Conservation (phyloP, 1,139 yeast species). For the Protomyces lactucae-debilis region DNA sequence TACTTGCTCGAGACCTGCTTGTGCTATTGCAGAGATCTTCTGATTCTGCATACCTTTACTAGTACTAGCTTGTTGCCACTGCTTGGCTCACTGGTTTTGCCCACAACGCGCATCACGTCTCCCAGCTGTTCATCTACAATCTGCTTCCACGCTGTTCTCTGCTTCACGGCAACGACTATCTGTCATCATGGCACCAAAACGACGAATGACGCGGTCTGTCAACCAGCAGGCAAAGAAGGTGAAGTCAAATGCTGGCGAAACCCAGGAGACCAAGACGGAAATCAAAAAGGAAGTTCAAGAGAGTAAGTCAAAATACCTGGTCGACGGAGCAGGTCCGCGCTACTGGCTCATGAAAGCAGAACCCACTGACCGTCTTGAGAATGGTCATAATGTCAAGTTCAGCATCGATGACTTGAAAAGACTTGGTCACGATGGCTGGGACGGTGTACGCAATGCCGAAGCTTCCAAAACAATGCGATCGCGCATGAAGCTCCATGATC, state of each 20-base stretch:
- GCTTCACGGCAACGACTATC: too few species aligned
- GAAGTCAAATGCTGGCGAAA: neutral
- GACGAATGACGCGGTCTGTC: neutral
- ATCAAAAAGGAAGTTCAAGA: neutral
- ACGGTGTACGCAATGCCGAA: conserved; percentile 54
- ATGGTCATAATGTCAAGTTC: conserved; percentile 49
- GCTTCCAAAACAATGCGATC: conserved; percentile 48
- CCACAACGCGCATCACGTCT: too few species aligned
- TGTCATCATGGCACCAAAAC: neutral
- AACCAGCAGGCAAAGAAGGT: neutral
- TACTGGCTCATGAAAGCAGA: conserved; percentile 55
- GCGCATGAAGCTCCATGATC: conserved; percentile 46
- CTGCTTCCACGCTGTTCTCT: too few species aligned
- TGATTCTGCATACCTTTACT: too few species aligned
- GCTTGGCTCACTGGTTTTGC: too few species aligned
- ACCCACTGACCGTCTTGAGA: conserved; percentile 48
- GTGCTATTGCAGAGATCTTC: too few species aligned
- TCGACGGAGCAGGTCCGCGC: neutral
- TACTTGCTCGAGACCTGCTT: too few species aligned
- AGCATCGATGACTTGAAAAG: conserved; percentile 45
- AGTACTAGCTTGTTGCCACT: too few species aligned
- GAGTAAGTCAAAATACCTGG: neutral
- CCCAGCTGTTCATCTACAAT: too few species aligned
- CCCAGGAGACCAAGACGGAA: neutral
- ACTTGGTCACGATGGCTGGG: conserved; percentile 48